Percentiles rank a stretch among this genome's conserved stretches.
These are phyloP conservation scores for Tillandsia fasciculata DNA, from an alignment of 176 grass and related monocot species.

Conservation along the genomic window DNA sequence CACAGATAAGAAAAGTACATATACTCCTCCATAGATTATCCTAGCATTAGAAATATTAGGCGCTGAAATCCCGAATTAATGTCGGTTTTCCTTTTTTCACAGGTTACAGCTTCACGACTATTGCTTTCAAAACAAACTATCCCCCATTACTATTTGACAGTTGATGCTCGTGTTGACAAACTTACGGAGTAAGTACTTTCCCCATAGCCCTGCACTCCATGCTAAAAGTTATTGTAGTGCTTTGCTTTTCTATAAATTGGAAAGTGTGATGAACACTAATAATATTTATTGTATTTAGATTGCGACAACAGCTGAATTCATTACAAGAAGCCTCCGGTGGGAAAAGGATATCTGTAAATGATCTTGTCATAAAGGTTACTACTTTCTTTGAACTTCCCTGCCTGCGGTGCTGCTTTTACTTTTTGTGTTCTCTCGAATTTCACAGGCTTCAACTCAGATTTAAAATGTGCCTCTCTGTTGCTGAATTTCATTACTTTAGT, in stretches of 20 bases:
- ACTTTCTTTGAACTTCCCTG: slow-evolving; percentile 3
- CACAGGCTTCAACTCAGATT: not conserved
- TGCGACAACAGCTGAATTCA: slow-evolving; percentile 68
- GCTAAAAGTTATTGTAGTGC: too few relatives aligned
- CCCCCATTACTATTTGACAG: slow-evolving; percentile 91
- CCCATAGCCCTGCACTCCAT: too few relatives aligned
- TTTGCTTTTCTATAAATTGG: too few relatives aligned
- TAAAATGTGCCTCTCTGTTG: not conserved
- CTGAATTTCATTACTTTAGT: not conserved
- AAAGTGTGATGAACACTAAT: not conserved
- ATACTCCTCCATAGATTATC: not conserved
- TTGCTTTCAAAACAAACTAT: slow-evolving; percentile 84
- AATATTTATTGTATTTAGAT: slow-evolving; percentile 23
- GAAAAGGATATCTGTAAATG: slow-evolving; percentile 92
- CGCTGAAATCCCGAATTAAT: slow-evolving; percentile 11
- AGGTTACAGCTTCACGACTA: slow-evolving; percentile 50
- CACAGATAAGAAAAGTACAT: slow-evolving; percentile 86
- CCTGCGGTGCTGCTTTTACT: too few relatives aligned
- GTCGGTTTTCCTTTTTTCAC: not conserved
- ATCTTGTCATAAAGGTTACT: slow-evolving; percentile 91
- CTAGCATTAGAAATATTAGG: not conserved
- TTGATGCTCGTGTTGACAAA: slow-evolving; percentile 68
- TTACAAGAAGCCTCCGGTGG: slow-evolving; percentile 74
- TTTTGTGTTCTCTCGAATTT: too few relatives aligned
- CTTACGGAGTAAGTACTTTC: slow-evolving; percentile 25